Base-by-base conservation (phyloP, 805 yeast genomes). In the Brettanomyces naardenensis region DNA sequence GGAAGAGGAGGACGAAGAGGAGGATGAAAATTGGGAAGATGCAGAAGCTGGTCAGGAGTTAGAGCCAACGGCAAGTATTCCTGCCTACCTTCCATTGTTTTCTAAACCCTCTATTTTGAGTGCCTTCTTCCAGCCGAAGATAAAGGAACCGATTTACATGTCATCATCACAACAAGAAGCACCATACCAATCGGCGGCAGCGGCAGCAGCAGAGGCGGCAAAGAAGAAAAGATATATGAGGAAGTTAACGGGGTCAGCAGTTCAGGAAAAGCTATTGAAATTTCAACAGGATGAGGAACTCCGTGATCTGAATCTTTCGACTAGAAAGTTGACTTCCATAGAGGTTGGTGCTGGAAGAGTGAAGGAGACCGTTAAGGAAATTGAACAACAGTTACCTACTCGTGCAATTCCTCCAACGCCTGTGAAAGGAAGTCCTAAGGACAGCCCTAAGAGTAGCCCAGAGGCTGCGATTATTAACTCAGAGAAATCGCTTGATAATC, bases 361-460 rank as follows among this genome's bases (percentile, higher is more conserved):
- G 13, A 52, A 52, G 31, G 44, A 46, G 21, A 48, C 54, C 2
- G 57, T 51, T 13, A 49, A 48, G 21, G 54, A 48, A 23, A 51
- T 52, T 19, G 54, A 50, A 25, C 39, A 40, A 23, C 52, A 45
- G 25, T 33, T 44, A 6, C 49, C 47, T 3, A 21, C 41, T 9
- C 29, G 39, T 21, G 14, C 23, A 4, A 32, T 37, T 20, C 44
- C 44, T 7, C 51, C 51, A 15, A 27, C 45, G 2, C 47, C 52
- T n/a, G 5, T 6, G 15, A 41, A 35, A 7, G 17, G n/a, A 6
- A 13, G 27, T 10, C 10, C 27, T 25, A 25, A 10, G n/a, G n/a
- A n/a, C n/a, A n/a, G n/a, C n/a, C n/a, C n/a, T n/a, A n/a, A n/a
- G n/a, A n/a, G n/a, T n/a, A n/a, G n/a, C n/a, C n/a, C n/a, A n/a